Conservation (phyloP, 768 basidiomycete genomes). For the Fistulinella prunicolor region DNA sequence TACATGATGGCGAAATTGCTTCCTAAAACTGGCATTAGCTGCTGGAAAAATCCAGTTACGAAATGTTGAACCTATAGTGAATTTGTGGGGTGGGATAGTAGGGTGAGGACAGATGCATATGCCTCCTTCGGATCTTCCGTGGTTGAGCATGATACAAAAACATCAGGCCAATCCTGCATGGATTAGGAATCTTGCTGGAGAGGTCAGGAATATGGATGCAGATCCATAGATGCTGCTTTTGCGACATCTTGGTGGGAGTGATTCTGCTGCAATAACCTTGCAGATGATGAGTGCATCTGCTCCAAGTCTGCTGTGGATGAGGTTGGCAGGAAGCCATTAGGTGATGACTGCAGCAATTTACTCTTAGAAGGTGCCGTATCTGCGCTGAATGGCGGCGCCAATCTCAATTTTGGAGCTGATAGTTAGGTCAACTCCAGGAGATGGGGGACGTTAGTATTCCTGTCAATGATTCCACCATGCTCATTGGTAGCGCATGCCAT, state of each 20-base stretch:
- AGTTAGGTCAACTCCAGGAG: slow-evolving; percentile 78
- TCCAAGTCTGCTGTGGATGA: slow-evolving; percentile 71
- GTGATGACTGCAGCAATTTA: slow-evolving; percentile 80
- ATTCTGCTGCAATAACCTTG: slow-evolving; percentile 68
- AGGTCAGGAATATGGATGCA: slow-evolving; percentile 37
- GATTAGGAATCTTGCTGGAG: slow-evolving; percentile 41
- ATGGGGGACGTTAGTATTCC: slow-evolving; percentile 47
- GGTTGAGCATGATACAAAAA: slow-evolving; percentile 79
- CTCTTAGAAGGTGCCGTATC: slow-evolving; percentile 87
- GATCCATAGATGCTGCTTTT: slow-evolving; percentile 46
- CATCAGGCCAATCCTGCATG: slow-evolving; percentile 68
- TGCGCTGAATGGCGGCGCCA: slow-evolving; percentile 83
- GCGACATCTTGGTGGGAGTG: slow-evolving; percentile 58
- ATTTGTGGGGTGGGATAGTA: slow-evolving; percentile 71
- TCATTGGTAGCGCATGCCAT: slow-evolving; percentile 67
- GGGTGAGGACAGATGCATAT: slow-evolving; percentile 72
- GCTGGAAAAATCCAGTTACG: not conserved
- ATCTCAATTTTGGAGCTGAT: slow-evolving; percentile 85
- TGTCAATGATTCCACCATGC: slow-evolving; percentile 80
- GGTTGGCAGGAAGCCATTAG: slow-evolving; percentile 80
- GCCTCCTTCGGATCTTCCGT: slow-evolving; percentile 87
- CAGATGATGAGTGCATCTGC: slow-evolving; percentile 64
- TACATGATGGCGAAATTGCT: slow-evolving; percentile 85
- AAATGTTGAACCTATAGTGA: slow-evolving; percentile 63
- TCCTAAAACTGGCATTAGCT: slow-evolving; percentile 42